Evolutionary conservation across 2,329 filamentous ascomycete genomes (phyloP).

Genomic region (Fusarium pilosicola): DNA sequence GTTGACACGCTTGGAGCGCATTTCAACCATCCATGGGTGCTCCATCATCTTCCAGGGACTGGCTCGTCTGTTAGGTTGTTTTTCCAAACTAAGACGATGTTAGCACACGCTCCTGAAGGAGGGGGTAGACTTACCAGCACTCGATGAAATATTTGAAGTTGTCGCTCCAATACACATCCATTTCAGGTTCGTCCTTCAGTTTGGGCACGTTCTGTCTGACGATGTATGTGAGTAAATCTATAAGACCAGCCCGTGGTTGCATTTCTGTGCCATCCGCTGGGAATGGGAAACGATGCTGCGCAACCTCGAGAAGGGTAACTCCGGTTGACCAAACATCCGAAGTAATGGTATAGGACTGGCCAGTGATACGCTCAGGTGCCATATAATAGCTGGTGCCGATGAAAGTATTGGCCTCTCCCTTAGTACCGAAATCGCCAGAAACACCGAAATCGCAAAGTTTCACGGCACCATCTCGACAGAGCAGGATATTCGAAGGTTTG

Average conservation of each 20-base stretch:
- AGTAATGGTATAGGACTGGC: constrained; percentile 97
- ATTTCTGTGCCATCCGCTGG: constrained; percentile 95
- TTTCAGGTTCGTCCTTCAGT: constrained; percentile 92
- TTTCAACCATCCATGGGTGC: constrained; percentile 98
- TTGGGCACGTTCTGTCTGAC: constrained; percentile 95
- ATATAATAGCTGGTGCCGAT: constrained; percentile 99
- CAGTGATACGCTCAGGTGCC: constrained; percentile 97
- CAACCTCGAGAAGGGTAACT: constrained; percentile 98
- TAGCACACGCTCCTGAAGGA: constrained; percentile 19
- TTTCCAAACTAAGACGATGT: constrained; percentile 78
- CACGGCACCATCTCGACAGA: constrained; percentile 91
- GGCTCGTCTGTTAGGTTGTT: constrained; percentile 85
- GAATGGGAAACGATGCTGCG: constrained; percentile 98
- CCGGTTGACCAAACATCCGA: constrained; percentile 98
- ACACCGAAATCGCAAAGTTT: constrained; percentile 99
- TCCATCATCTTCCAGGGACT: constrained; percentile 99
- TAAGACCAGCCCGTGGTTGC: constrained; percentile 90
- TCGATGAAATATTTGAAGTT: constrained; percentile 99
- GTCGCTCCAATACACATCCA: constrained; percentile 92
- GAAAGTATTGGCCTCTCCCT: constrained; percentile 98
- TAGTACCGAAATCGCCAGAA: constrained; percentile 96
- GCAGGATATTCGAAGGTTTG: constrained; percentile 95
- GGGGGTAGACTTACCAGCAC: constrained; percentile 80
- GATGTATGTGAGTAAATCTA: constrained; percentile 96
- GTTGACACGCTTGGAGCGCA: constrained; percentile 95